These are phyloP conservation scores for Carpinus viminea DNA, from an alignment of 306 rosid species.

Conservation along the genomic window DNA sequence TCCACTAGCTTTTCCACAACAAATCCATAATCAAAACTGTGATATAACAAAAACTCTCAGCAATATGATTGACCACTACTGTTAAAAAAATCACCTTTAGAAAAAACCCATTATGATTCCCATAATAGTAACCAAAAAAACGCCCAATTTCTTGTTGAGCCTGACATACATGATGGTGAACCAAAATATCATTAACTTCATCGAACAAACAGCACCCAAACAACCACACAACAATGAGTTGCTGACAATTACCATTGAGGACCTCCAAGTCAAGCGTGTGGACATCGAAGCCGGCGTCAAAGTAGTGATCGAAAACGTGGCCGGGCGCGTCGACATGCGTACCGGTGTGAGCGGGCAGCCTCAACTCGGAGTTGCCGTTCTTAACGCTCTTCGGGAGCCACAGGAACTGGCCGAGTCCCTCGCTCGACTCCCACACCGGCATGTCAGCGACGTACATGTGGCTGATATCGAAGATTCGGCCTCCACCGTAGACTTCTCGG, in stretches of 20 bases:
- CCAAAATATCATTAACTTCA: not conserved
- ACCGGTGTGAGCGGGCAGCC: constrained; percentile 74
- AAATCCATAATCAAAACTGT: no score
- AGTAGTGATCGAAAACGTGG: constrained; percentile 73
- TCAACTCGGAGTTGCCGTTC: constrained; percentile 63
- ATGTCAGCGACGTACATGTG: constrained; percentile 48
- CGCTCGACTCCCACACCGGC: constrained; percentile 56
- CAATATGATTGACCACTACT: not conserved
- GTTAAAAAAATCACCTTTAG: no score
- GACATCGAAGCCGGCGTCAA: constrained; percentile 81
- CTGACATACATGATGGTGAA: not conserved
- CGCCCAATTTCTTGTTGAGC: no score
- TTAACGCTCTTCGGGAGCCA: constrained; percentile 72
- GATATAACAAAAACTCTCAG: no score
- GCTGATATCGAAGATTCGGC: constrained; percentile 65
- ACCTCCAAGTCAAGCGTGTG: constrained; percentile 68
- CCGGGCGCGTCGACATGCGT: constrained; percentile 87
- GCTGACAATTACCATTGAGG: constrained; percentile 56
- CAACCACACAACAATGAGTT: not conserved
- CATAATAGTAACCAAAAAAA: not conserved
- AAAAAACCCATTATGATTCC: no score
- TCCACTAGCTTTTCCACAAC: no score
- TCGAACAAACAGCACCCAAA: not conserved
- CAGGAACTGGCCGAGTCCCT: constrained; percentile 64
- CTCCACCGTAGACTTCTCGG: constrained; percentile 69